Base-by-base conservation (phyloP, 345 rosid species). In the Eucalyptus cloeziana region DNA sequence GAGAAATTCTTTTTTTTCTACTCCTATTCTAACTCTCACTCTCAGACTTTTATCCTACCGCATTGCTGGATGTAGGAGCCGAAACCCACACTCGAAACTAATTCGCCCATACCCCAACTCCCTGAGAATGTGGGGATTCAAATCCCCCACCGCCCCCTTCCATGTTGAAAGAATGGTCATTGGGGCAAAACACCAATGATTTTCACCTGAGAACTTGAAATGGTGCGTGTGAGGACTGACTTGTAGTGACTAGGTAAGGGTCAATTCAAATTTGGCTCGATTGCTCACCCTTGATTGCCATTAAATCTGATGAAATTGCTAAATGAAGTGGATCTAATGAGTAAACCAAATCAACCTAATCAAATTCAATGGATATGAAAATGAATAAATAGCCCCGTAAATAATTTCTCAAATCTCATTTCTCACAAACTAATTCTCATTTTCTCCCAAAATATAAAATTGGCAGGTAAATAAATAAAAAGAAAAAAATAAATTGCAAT, bases 231-330 rank as follows among this genome's bases (percentile, higher is more conserved):
- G 8, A 27, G 2, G 33, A 30, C 0, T 0, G 1, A 0, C 33
- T 30, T 30, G 3, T 13, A 12, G n/a, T 0, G 4, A 1, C 58
- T 0, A 3, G 0, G 25, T 19, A 52, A 21, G 25, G 16, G 2
- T 27, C 2, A 0, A 13, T 62, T 6, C 8, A 12, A 0, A 13
- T 62, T 3, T 0, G 2, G 2, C 0, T 0, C 4, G 3, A 5
- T 13, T 12, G 7, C 1, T 6, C 1, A 60, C 0, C 14, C 1
- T 0, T 62, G 30, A 27, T 62, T 3, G 2, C 2, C 8, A 24
- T 24, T 56, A 24, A 56, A 56, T 56, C 3, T 24, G 3, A 10
- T 24, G 27, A 56, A 56, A 10, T 56, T 10, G 1, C 6, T 56
- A 24, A 56, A 56, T 56, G 1, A 56, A 56, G 13, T 10, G 6